These are phyloP conservation scores for Botrytis sinoallii DNA, from an alignment of 2,329 filamentous ascomycete genomes.

Conservation along the genomic window DNA sequence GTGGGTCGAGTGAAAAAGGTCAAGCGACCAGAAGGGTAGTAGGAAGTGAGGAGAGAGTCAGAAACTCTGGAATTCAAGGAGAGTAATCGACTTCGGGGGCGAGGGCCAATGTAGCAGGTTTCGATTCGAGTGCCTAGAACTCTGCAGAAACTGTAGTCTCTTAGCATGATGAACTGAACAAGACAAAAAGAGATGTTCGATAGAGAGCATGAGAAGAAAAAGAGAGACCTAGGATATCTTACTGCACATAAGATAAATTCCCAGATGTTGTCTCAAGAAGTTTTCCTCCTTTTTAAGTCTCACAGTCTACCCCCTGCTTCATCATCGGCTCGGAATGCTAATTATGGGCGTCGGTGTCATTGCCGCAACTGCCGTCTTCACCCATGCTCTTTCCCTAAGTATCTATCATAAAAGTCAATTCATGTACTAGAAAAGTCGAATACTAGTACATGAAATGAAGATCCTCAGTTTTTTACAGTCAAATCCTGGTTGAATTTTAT, in stretches of 20 bases:
- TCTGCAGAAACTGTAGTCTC: not conserved
- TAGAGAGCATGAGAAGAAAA: not conserved
- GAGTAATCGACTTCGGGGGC: fast-evolving
- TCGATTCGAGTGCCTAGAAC: fast-evolving
- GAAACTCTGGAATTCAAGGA: fast-evolving
- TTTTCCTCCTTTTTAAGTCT: fast-evolving
- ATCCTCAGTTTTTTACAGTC: fast-evolving
- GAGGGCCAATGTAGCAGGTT: no score
- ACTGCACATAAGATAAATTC: not conserved
- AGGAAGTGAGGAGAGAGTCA: not conserved
- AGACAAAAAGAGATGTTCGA: fast-evolving
- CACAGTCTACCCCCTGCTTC: not conserved
- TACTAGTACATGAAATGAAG: not conserved
- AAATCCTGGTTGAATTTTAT: not conserved
- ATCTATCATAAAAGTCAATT: not conserved
- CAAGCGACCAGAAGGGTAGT: fast-evolving
- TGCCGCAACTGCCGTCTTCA: not conserved
- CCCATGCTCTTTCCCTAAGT: not conserved
- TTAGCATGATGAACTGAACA: fast-evolving
- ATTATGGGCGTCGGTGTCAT: not conserved
- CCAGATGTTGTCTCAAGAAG: not conserved
- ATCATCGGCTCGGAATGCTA: not conserved
- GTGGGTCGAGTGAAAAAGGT: no score
- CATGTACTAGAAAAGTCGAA: not conserved
- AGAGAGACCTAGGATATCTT: not conserved